phyloP scores from a whole-genome alignment of 2,329 filamentous ascomycete genomes.

The Cercospora sp. region DNA sequence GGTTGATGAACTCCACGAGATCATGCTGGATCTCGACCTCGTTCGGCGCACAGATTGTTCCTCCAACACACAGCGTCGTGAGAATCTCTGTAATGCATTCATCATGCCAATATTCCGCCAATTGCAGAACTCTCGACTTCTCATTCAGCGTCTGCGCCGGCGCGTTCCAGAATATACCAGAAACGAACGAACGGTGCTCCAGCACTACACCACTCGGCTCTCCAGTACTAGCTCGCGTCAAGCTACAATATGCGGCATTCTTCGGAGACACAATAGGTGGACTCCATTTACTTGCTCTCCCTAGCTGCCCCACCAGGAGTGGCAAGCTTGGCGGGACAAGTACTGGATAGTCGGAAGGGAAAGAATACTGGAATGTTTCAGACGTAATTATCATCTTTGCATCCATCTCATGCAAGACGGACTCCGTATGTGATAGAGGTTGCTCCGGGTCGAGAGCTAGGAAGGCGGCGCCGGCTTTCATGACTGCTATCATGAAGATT shows the following conservation, averaged over 20 bases:
- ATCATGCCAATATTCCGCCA: neutral
- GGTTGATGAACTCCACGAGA: neutral
- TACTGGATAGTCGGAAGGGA: neutral
- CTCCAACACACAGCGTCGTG: neutral
- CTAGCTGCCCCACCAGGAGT: neutral
- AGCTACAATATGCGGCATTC: neutral
- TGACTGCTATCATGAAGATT: conserved; percentile 42
- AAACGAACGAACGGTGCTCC: conserved; percentile 16
- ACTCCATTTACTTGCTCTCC: neutral
- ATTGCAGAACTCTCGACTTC: neutral
- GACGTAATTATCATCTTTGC: conserved; percentile 26
- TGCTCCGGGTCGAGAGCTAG: conserved; percentile 41
- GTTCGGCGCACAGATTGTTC: neutral
- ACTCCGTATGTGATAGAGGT: conserved; percentile 9
- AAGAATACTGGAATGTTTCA: neutral
- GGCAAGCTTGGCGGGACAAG: conserved; percentile 1
- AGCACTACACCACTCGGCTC: conserved; percentile 15
- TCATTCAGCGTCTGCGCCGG: neutral
- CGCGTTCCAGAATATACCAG: neutral
- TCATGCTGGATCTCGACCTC: neutral
- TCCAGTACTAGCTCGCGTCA: conserved; percentile 14
- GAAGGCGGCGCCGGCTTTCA: conserved; percentile 42
- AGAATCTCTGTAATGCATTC: neutral
- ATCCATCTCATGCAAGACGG: conserved; percentile 24
- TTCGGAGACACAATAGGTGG: neutral